phyloP scores from a whole-genome alignment of 73 alveolate species.

The Urostyla sp. region DNA sequence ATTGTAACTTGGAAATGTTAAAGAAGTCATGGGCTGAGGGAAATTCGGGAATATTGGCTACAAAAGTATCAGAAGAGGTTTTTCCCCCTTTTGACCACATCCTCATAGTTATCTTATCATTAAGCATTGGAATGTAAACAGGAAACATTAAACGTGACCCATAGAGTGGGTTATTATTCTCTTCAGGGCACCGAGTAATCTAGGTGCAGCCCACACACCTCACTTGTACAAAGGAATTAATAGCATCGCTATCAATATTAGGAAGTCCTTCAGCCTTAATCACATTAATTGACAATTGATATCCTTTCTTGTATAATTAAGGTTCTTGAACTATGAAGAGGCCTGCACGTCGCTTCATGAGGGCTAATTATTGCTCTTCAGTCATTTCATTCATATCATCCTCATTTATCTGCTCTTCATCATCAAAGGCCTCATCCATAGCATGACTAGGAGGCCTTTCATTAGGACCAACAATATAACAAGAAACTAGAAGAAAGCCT shows the following conservation, averaged over 20 bases:
- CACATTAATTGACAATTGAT: conserved; percentile 81
- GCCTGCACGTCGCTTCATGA: conserved; percentile 75
- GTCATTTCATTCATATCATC: conserved; percentile 79
- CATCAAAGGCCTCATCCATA: conserved; percentile 66
- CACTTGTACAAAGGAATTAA: conserved; percentile 78
- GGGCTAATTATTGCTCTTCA: conserved; percentile 74
- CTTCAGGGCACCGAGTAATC: conserved; percentile 77
- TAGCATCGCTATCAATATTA: conserved; percentile 48
- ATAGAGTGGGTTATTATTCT: conserved; percentile 75
- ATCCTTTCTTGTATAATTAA: conserved; percentile 72
- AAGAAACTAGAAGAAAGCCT: conserved; percentile 85
- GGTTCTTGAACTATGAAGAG: conserved; percentile 57
- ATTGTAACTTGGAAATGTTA: conserved; percentile 80
- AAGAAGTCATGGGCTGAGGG: conserved; percentile 86
- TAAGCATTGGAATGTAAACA: conserved; percentile 83
- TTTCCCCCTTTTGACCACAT: conserved; percentile 73
- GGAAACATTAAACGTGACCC: conserved; percentile 84
- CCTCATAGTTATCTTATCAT: conserved; percentile 90
- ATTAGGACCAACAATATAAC: conserved; percentile 92
- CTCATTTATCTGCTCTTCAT: conserved; percentile 84
- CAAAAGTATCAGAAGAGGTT: conserved; percentile 75
- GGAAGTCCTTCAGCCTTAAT: conserved; percentile 89
- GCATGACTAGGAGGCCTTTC: conserved; percentile 97
- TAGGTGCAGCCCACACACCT: conserved; percentile 82
- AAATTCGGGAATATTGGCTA: conserved; percentile 91